phyloP scores from a whole-genome alignment of 2,329 filamentous ascomycete genomes.

The Claviceps paspali region DNA sequence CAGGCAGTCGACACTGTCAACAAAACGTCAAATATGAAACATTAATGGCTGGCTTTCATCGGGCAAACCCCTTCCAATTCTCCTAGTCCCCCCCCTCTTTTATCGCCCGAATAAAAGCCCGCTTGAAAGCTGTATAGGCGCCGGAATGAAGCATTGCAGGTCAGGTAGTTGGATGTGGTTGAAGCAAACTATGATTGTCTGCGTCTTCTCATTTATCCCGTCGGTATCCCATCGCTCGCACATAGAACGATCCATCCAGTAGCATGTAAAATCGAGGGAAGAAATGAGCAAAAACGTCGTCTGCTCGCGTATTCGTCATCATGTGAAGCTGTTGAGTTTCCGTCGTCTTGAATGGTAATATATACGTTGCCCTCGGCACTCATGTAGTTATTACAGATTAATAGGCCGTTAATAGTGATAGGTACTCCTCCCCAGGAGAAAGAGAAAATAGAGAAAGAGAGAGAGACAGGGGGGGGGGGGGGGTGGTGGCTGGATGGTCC shows the following conservation, averaged over 20 bases:
- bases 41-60: background rate
- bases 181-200: constrained; percentile 6
- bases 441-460: background rate
- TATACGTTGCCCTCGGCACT: constrained; percentile 7
- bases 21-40: background rate
- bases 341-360: constrained; percentile 5
- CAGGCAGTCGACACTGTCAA: background rate
- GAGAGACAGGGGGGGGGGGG: background rate
- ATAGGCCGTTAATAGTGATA: background rate
- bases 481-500: background rate
- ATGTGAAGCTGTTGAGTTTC: constrained; percentile 3
- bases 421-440: background rate
- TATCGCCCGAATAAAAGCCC: background rate
- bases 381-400: constrained; percentile 5
- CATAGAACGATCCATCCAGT: constrained; percentile 1
- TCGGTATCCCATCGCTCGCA: constrained; percentile 4
- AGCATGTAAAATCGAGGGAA: background rate
- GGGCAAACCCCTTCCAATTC: no score
- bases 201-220: constrained; percentile 6
- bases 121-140: background rate
- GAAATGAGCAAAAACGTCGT: background rate
- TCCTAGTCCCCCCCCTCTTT: background rate
- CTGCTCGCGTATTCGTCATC: constrained; percentile 5
- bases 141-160: constrained; percentile 5
- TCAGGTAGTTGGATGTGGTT: constrained; percentile 5